Conservation (phyloP, 225 moss, liverwort and hornwort species). For the Takakia lepidozioides region DNA sequence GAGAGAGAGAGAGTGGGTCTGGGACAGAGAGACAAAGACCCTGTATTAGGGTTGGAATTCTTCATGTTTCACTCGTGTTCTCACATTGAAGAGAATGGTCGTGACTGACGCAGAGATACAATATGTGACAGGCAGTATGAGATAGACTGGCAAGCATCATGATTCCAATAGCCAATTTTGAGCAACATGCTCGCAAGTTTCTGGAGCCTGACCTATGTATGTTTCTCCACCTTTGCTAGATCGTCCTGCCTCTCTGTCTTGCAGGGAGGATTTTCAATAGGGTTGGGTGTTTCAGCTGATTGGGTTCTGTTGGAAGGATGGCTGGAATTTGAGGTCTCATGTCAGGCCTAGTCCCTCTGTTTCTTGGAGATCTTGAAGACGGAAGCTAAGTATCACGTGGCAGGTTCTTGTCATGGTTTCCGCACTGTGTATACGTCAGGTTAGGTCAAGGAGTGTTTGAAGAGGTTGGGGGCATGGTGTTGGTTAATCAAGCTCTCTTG, state of each 20-base stretch:
- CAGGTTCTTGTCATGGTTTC: conserved; percentile 1
- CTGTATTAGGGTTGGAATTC: too few relatives aligned
- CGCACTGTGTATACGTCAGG: not conserved
- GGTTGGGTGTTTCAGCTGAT: not conserved
- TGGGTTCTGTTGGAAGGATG: not conserved
- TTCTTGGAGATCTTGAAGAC: not conserved
- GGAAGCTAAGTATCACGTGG: not conserved
- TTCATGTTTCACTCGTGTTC: too few relatives aligned
- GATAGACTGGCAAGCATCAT: too few relatives aligned
- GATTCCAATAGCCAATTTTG: conserved; percentile 66
- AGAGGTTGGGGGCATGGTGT: conserved; percentile 12
- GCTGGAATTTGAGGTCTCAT: not conserved
- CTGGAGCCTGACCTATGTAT: conserved; percentile 47
- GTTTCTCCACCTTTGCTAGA: conserved; percentile 2
- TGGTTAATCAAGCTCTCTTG: not conserved
- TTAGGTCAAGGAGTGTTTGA: not conserved
- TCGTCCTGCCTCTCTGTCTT: not conserved
- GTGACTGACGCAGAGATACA: too few relatives aligned
- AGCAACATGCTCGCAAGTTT: conserved; percentile 61
- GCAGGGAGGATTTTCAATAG: not conserved
- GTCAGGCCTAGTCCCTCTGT: too few relatives aligned
- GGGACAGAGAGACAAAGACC: too few relatives aligned
- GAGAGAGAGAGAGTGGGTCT: too few relatives aligned
- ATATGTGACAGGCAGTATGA: too few relatives aligned
- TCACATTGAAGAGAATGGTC: too few relatives aligned